Evolutionary conservation across 495 filamentous ascomycete species (phyloP).

Genomic region (Xylona heveae): DNA sequence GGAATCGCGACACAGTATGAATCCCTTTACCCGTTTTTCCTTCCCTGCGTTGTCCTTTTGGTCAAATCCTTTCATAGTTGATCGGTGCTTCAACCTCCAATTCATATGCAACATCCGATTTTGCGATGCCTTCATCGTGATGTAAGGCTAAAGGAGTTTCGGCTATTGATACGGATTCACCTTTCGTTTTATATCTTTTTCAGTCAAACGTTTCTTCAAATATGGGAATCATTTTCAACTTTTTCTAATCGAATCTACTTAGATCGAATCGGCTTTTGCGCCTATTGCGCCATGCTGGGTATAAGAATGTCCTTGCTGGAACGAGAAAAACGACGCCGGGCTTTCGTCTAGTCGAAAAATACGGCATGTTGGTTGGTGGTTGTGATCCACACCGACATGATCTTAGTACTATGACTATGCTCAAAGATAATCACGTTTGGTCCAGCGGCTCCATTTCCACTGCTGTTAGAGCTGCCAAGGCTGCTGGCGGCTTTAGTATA

Average conservation of each 20-base stretch:
- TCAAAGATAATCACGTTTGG: slow-evolving; percentile 98
- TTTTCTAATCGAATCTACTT: no score
- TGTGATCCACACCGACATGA: slow-evolving; percentile 84
- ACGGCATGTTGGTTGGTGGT: slow-evolving; percentile 85
- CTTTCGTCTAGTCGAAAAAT: slow-evolving; percentile 92
- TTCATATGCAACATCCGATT: no score
- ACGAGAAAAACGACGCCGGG: slow-evolving; percentile 95
- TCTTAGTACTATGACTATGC: slow-evolving; percentile 85
- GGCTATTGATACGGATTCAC: no score
- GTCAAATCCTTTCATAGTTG: no score
- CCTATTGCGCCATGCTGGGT: slow-evolving; percentile 40
- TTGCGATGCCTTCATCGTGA: no score
- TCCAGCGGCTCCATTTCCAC: slow-evolving; percentile 55
- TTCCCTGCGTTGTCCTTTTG: slow-evolving; percentile 1
- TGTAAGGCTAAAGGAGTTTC: no score
- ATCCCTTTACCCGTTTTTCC: not conserved
- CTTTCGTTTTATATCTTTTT: no score
- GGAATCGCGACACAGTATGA: slow-evolving; percentile 65
- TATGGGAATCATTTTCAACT: no score
- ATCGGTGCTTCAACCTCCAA: no score
- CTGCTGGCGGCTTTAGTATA: slow-evolving; percentile 65
- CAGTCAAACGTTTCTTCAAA: no score
- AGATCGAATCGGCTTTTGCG: slow-evolving; percentile 24
- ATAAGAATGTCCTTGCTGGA: slow-evolving; percentile 69
- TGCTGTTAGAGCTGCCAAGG: slow-evolving; percentile 67